Base-by-base conservation (phyloP, 2,329 filamentous ascomycete species). In the Colletotrichum sp. region DNA sequence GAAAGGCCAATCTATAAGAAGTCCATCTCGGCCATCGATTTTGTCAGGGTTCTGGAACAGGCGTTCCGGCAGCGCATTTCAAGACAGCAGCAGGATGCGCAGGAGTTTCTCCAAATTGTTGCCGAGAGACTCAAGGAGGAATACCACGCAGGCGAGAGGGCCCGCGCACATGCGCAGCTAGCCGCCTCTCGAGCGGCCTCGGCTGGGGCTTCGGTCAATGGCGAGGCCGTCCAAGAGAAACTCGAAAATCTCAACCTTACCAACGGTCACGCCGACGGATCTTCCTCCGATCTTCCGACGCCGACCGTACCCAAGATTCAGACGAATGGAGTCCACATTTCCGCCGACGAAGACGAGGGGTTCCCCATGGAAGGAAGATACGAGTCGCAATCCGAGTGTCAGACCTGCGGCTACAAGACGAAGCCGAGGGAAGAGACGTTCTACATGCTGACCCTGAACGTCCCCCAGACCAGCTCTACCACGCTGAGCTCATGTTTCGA, bases 91-190 rank as follows among this genome's bases (percentile, higher is more conserved):
- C 97, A 99, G 85, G 97, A 99, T 87, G 97, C 97, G 13, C 97
- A 99, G 82, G 97, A 99, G 84, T 98, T 99, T 78, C 86, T 99
- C 72, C 97, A 99, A 86, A 93, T 99, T 66, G 94, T 99, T 15
- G 94, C 95, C 4, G 96, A 99, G 86, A 91, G 96, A 68, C 88
- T 99, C 72, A 96, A 95, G 81, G 97, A 99, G 82, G 97, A 99
- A 85, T 98, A 98, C 81, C 93, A 98, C 82, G 96, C 96, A 6
- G 96, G 95, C 2, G 90, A 91, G 80, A 91, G 94, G 81, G 96
- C 95, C 15, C 90, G 96, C 77, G 87, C 86, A 62, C 88, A 91
- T 74, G 92, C 92, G 64, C 84, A 79, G 79, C 83, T 79, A 75
- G 84, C 77, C 62, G 81, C 36, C 39, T 81, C 16, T 67, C 79